Evolutionary conservation across 2,329 filamentous ascomycete genomes (phyloP).

Genomic region (Rugonectria rugulosa): DNA sequence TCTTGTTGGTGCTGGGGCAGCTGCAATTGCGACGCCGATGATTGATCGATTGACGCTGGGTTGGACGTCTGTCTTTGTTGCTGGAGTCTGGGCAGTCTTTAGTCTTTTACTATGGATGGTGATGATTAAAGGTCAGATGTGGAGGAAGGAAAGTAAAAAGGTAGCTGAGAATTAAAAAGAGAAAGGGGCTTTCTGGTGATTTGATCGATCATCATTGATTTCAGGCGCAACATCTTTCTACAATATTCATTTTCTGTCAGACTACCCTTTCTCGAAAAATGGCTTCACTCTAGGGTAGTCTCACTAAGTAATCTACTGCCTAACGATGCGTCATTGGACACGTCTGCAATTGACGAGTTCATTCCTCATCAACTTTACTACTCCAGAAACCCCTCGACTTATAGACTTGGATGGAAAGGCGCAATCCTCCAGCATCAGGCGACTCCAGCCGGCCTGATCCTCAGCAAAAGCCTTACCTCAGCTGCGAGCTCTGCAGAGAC

Average conservation of each 20-base stretch:
- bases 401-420: neutral
- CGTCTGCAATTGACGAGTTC: too few species aligned
- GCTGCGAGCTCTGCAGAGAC: conserved; percentile 25
- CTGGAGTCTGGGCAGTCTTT: neutral
- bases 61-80: conserved; percentile 9
- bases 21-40: conserved; percentile 3
- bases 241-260: too few species aligned
- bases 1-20: conserved; percentile 6
- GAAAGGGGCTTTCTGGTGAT: neutral
- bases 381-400: too few species aligned
- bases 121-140: neutral
- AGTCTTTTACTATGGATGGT: conserved; percentile 5
- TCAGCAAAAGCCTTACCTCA: conserved; percentile 14
- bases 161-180: neutral
- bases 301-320: too few species aligned
- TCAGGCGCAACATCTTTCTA: too few species aligned
- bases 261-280: too few species aligned
- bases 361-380: too few species aligned
- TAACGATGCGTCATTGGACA: too few species aligned
- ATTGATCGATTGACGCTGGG: conserved; percentile 6
- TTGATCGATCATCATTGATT: too few species aligned
- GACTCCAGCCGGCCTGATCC: neutral
- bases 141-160: neutral
- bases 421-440: neutral
- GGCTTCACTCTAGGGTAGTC: too few species aligned